Evolutionary conservation across 768 basidiomycete species (phyloP).

Genomic region (Hemileccinum rubropunctum): DNA sequence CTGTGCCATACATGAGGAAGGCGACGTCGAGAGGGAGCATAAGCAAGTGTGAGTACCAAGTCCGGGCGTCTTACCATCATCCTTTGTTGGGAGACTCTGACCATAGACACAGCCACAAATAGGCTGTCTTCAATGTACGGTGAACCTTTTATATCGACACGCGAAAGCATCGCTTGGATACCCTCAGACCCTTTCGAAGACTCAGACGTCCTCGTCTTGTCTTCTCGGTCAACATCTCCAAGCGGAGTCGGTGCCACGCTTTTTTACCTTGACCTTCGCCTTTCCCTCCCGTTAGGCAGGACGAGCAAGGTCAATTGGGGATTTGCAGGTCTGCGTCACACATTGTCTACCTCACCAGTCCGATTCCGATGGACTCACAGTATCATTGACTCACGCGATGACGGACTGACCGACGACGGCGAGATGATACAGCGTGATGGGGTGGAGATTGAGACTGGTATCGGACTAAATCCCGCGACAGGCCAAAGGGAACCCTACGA

Average conservation of each 20-base stretch:
- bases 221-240: constrained; percentile 22
- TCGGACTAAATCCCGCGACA: constrained; percentile 22
- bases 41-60: background rate
- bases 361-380: constrained; percentile 18
- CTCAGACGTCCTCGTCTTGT: constrained; percentile 28
- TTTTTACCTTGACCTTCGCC: constrained; percentile 26
- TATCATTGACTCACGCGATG: constrained; percentile 19
- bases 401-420: constrained; percentile 17
- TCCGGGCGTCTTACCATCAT: constrained; percentile 1
- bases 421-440: constrained; percentile 18
- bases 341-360: constrained; percentile 16
- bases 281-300: constrained; percentile 19
- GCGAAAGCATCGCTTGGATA: constrained; percentile 25
- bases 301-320: constrained; percentile 23
- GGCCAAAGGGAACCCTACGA: constrained; percentile 18
- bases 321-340: constrained; percentile 22
- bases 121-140: constrained; percentile 5
- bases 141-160: constrained; percentile 18
- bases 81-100: too few relatives aligned
- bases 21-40: constrained; percentile 1
- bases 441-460: constrained; percentile 22
- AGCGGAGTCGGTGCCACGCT: constrained; percentile 13
- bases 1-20: constrained; percentile 7
- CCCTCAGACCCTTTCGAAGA: constrained; percentile 21
- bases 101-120: background rate